Evolutionary conservation across 2,329 filamentous ascomycete genomes (phyloP).

Genomic region (Exophiala bonariae): DNA sequence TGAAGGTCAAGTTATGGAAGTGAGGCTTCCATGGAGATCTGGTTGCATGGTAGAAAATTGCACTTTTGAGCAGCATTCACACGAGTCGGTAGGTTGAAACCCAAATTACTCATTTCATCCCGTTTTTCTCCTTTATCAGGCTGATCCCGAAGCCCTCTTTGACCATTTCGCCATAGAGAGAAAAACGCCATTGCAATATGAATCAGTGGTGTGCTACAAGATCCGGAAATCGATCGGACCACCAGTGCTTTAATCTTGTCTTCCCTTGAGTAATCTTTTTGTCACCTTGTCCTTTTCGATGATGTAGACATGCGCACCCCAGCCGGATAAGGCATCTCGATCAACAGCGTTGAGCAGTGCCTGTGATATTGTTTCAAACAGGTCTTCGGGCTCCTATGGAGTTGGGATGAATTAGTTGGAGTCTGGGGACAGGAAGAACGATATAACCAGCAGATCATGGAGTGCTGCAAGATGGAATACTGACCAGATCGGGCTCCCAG

Average conservation of each 20-base stretch:
- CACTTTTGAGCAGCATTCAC: too few species aligned
- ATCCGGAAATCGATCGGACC: not conserved
- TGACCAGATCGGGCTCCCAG: conserved; percentile 95
- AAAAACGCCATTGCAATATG: conserved; percentile 9
- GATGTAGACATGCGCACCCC: conserved; percentile 98
- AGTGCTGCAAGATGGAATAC: conserved; percentile 34
- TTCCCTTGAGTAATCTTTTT: conserved; percentile 95
- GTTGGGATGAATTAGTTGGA: not conserved
- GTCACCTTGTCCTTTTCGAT: conserved; percentile 99
- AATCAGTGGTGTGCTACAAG: conserved; percentile 2
- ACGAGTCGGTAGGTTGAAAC: too few species aligned
- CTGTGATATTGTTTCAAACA: conserved; percentile 98
- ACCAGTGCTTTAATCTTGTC: conserved; percentile 71
- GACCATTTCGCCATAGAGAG: conserved; percentile 2
- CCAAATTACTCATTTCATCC: not conserved
- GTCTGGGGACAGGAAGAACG: not conserved
- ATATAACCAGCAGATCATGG: not conserved
- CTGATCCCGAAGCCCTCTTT: too few species aligned
- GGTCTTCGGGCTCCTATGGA: conserved; percentile 76
- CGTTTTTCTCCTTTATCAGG: not conserved
- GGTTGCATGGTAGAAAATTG: too few species aligned
- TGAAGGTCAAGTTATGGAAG: conserved; percentile 21
- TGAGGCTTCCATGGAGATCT: too few species aligned
- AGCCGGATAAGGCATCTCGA: conserved; percentile 92
- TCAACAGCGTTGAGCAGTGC: conserved; percentile 93